These are phyloP conservation scores for Quercus cerris DNA, from an alignment of 306 rosid genomes.

Conservation along the genomic window DNA sequence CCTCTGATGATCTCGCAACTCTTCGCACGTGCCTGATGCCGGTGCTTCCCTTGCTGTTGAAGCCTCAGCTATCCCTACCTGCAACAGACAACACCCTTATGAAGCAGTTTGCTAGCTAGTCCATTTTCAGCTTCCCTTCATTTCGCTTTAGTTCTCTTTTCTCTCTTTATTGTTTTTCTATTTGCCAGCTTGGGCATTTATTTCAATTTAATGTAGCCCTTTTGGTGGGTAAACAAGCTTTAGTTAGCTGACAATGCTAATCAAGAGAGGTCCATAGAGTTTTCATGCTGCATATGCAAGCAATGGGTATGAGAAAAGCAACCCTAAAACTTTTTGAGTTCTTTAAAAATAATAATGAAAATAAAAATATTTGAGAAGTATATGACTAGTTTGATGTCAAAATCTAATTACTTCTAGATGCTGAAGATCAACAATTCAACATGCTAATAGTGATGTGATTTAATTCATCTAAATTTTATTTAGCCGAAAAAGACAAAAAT, in stretches of 20 bases:
- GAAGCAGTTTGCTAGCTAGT: constrained; percentile 21
- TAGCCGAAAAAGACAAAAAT: neutral
- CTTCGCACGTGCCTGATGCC: constrained; percentile 53
- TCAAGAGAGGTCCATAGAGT: constrained; percentile 30
- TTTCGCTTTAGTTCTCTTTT: neutral
- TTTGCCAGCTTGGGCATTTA: neutral
- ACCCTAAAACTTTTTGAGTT: constrained; percentile 14
- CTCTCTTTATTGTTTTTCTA: neutral
- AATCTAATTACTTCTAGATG: neutral
- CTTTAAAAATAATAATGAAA: neutral
- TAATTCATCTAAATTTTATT: too few relatives aligned
- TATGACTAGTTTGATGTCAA: neutral
- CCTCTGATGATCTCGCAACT: constrained; percentile 37
- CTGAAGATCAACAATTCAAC: neutral
- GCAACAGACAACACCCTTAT: constrained; percentile 20
- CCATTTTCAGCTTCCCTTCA: constrained; percentile 17
- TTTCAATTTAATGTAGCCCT: constrained; percentile 5
- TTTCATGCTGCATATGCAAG: constrained; percentile 50
- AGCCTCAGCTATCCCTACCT: constrained; percentile 85
- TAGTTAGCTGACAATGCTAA: constrained; percentile 42
- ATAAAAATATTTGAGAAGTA: neutral
- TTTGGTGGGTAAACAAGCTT: constrained; percentile 21
- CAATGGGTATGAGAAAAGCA: constrained; percentile 37
- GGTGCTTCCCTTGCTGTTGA: constrained; percentile 54
- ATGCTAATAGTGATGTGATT: too few relatives aligned